phyloP scores from a whole-genome alignment of 345 rosid species.

The Alliaria petiolata region DNA sequence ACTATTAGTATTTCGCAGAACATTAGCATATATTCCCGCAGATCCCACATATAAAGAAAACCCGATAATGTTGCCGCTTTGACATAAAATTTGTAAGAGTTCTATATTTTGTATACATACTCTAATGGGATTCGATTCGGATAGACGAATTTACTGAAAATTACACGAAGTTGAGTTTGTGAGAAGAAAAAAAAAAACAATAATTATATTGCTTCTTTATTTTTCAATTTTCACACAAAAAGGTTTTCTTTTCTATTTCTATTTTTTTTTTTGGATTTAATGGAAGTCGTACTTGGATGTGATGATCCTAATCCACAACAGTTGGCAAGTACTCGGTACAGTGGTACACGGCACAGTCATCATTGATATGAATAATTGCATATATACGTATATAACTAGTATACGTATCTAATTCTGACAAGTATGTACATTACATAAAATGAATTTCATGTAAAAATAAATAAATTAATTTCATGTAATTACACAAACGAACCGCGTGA shows the following conservation, averaged over 20 bases:
- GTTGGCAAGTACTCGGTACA: slow-evolving; percentile 4
- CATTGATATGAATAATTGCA: neutral
- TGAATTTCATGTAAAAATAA: too few relatives aligned
- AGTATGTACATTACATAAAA: too few relatives aligned
- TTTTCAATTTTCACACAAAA: neutral
- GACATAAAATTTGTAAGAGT: neutral
- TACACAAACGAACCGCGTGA: too few relatives aligned
- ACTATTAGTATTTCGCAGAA: neutral
- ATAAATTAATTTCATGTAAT: too few relatives aligned
- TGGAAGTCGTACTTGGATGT: neutral
- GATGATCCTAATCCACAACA: slow-evolving; percentile 11
- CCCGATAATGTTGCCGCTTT: slow-evolving; percentile 7
- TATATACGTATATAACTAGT: neutral
- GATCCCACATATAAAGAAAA: neutral
- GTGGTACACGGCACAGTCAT: neutral
- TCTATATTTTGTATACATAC: neutral
- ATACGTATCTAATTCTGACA: neutral
- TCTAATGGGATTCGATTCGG: neutral
- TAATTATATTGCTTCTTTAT: too few relatives aligned
- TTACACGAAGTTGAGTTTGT: neutral
- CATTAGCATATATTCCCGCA: slow-evolving; percentile 25
- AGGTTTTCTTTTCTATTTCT: neutral
- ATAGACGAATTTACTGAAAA: slow-evolving; percentile 8
- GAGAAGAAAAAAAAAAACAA: too few relatives aligned
- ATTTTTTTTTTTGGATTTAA: too few relatives aligned